These are phyloP conservation scores for Podosphaera leucotricha DNA, from an alignment of 2,329 filamentous ascomycete species.

Conservation along the genomic window DNA sequence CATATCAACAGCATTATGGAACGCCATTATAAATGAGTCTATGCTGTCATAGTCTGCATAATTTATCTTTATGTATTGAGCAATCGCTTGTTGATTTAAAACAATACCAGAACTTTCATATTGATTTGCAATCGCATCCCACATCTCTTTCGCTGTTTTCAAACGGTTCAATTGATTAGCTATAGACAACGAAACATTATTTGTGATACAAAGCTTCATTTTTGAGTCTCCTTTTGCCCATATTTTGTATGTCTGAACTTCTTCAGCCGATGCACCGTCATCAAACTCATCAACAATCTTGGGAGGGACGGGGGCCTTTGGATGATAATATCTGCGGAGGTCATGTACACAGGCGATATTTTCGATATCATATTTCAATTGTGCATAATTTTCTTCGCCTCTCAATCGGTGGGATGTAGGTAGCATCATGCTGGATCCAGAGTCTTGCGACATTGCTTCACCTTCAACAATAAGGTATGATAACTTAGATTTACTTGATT, in stretches of 20 bases:
- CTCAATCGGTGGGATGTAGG: neutral
- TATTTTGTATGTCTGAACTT: neutral
- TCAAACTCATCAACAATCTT: neutral
- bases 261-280: neutral
- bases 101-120: neutral
- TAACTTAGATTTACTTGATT: neutral
- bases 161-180: neutral
- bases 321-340: neutral
- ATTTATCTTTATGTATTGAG: neutral
- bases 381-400: slow-evolving; percentile 1
- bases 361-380: neutral
- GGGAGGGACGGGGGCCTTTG: neutral
- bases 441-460: neutral
- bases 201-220: neutral
- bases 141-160: neutral
- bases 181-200: neutral
- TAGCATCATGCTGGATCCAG: neutral
- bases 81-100: neutral
- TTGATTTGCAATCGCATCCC: neutral
- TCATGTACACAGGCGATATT: neutral
- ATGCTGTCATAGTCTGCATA: neutral
- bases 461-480: neutral
- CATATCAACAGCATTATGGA: slow-evolving; percentile 1
- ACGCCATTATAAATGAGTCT: neutral
- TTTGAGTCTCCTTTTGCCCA: neutral